phyloP scores from a whole-genome alignment of 2,329 filamentous ascomycete genomes.

The Ceratocystis variospora region DNA sequence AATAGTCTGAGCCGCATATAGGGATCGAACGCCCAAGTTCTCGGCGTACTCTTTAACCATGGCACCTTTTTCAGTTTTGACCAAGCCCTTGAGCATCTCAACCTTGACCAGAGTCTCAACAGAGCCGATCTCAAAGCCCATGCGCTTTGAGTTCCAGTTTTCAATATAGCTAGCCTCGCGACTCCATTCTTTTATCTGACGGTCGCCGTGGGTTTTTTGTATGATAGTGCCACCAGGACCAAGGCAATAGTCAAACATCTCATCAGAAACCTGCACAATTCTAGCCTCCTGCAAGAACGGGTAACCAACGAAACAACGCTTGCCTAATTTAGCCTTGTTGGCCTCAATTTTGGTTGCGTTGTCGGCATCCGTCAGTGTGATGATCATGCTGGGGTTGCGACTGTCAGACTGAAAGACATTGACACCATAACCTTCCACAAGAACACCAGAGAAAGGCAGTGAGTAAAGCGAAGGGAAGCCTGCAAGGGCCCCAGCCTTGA shows the following conservation, averaged over 20 bases:
- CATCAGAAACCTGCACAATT: conserved; percentile 77
- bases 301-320: conserved; percentile 82
- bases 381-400: conserved; percentile 88
- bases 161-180: conserved; percentile 77
- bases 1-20: conserved; percentile 81
- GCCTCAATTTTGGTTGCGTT: conserved; percentile 53
- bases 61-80: conserved; percentile 80
- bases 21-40: conserved; percentile 70
- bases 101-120: conserved; percentile 87
- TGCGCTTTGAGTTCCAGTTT: conserved; percentile 73
- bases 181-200: conserved; percentile 69
- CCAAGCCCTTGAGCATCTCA: conserved; percentile 81
- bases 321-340: conserved; percentile 67
- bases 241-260: conserved; percentile 77
- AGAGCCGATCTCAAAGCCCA: conserved; percentile 73
- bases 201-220: conserved; percentile 55
- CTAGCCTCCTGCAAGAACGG: conserved; percentile 92
- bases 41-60: conserved; percentile 85
- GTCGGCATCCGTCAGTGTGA: conserved; percentile 68
- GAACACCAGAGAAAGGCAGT: conserved; percentile 63
- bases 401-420: conserved; percentile 94
- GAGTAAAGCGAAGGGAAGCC: conserved; percentile 87
- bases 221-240: conserved; percentile 51
- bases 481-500: conserved; percentile 71
- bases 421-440: conserved; percentile 64